These are phyloP conservation scores for Setaria viridis DNA, from an alignment of 202 grass and related monocot genomes.

Conservation along the genomic window DNA sequence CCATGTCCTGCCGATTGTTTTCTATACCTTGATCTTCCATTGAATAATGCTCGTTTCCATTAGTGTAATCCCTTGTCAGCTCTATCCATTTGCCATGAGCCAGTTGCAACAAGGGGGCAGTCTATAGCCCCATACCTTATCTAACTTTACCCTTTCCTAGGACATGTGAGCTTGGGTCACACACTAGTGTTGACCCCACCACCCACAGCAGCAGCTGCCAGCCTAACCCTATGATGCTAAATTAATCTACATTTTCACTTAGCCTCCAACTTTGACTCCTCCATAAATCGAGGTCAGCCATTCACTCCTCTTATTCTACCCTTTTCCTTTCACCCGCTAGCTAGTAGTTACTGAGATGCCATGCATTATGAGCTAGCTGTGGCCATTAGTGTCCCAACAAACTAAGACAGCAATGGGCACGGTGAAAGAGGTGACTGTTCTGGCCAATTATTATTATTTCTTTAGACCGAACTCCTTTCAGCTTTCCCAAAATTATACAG, in stretches of 20 bases:
- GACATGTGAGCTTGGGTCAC: neutral
- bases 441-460: neutral
- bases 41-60: neutral
- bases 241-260: neutral
- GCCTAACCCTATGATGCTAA: neutral
- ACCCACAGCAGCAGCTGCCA: neutral
- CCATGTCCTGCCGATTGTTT: neutral
- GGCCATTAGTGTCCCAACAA: neutral
- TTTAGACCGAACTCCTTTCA: neutral
- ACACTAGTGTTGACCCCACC: neutral
- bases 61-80: neutral
- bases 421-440: neutral
- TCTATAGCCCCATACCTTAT: conserved; percentile 7
- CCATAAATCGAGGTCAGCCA: neutral
- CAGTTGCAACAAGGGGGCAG: neutral
- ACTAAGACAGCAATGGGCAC: neutral
- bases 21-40: neutral
- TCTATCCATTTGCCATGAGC: neutral
- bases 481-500: neutral
- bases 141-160: neutral
- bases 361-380: neutral
- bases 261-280: neutral
- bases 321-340: neutral
- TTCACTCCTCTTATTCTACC: neutral
- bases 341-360: neutral